phyloP scores from a whole-genome alignment of 495 filamentous ascomycete genomes.

The Pseudevernia furfuracea region DNA sequence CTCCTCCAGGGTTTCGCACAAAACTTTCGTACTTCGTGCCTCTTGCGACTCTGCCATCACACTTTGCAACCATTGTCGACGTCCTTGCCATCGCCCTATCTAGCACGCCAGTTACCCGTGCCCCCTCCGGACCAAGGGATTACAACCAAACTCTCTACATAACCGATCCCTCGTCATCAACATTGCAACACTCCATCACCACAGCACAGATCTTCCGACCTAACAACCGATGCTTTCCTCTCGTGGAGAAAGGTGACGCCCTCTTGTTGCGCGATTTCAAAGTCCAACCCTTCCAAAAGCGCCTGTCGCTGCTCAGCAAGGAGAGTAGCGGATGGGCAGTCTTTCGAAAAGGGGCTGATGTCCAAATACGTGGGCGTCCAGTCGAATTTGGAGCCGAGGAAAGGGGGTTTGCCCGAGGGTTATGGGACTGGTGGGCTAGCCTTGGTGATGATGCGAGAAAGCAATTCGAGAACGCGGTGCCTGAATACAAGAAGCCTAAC shows the following conservation, averaged over 20 bases:
- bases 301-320: slow-evolving; percentile 41
- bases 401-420: slow-evolving; percentile 42
- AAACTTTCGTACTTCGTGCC: slow-evolving; percentile 59
- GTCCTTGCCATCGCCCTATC: slow-evolving; percentile 59
- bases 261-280: slow-evolving; percentile 69
- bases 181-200: slow-evolving; percentile 26
- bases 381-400: slow-evolving; percentile 59
- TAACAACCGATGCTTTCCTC: slow-evolving; percentile 61
- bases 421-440: slow-evolving; percentile 47
- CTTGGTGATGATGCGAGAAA: slow-evolving; percentile 29
- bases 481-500: slow-evolving; percentile 22
- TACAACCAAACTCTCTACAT: slow-evolving; percentile 61
- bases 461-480: slow-evolving; percentile 27
- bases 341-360: slow-evolving; percentile 38
- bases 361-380: slow-evolving; percentile 51
- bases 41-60: slow-evolving; percentile 53
- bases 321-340: slow-evolving; percentile 61
- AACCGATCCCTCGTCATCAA: slow-evolving; percentile 55
- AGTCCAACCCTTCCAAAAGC: slow-evolving; percentile 46
- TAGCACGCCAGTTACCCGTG: slow-evolving; percentile 47
- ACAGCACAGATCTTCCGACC: slow-evolving; percentile 66
- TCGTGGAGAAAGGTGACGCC: slow-evolving; percentile 60
- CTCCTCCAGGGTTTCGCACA: slow-evolving; percentile 49
- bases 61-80: slow-evolving; percentile 50
- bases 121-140: slow-evolving; percentile 59